Base-by-base conservation (phyloP, 2,329 filamentous ascomycete species). In the Venturiaceae sp. region DNA sequence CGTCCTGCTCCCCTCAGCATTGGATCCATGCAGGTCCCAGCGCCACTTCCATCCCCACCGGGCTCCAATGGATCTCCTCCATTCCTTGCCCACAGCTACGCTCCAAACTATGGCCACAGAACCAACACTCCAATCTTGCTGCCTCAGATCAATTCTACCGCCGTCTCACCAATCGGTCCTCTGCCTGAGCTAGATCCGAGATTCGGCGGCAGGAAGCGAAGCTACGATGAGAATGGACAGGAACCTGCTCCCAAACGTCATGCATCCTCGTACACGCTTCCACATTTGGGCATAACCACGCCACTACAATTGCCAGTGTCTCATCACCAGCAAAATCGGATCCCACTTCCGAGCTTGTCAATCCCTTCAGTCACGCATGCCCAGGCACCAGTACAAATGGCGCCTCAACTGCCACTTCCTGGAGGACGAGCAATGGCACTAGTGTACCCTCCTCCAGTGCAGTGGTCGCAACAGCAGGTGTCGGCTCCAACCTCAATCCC, bases 271-370 rank as follows among this genome's bases (percentile, higher is more conserved):
- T 60, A 60, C n/a, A 14, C 58, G 23, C 41, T 37, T 3, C 53
- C 59, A 70, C 53, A 68, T 66, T 23, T 63, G 36, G 50, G 66
- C 64, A 60, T 68, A 33, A 62, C 9, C 66, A 62, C 66, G 57
- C 69, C 74, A 32, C 66, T 69, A 28, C 55, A 68, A 13, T 62
- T 68, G 1, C 46, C 41, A 54, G 39, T 9, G 37, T 41, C 46
- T 33, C 32, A 53, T 5, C 36, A 28, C 16, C 23, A 13, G 34
- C 68, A 74, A 44, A 76, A 80, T 37, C 81, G 87, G 44, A 76
- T 91, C 14, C 84, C 87, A 16, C 80, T 87, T 3, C 88, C 88
- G 26, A 87, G 86, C 61, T 78, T 92, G n/a, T 82, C 84, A 8
- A 75, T 88, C 46, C 81, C 86, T 16, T 28, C 57, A 19, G 37